phyloP scores from a whole-genome alignment of 139 green algal species.

The Chlorella sp. region DNA sequence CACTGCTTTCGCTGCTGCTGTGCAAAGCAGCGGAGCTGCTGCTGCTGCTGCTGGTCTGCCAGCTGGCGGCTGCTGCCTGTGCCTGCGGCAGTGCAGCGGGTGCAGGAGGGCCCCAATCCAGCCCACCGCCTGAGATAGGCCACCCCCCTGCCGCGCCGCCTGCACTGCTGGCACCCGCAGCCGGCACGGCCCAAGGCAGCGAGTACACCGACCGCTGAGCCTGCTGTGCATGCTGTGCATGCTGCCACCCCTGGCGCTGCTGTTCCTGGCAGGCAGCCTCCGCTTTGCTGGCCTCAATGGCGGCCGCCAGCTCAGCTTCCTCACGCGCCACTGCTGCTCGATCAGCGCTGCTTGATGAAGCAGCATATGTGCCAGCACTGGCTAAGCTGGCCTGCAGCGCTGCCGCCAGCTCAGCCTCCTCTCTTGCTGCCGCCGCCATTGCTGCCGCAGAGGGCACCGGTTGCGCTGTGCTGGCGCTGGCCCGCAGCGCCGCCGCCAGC shows the following conservation, averaged over 20 bases:
- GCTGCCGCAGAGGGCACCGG: not conserved
- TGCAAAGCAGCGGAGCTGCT: too few relatives aligned
- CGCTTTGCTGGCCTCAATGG: slow-evolving; percentile 27
- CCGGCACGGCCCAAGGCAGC: too few relatives aligned
- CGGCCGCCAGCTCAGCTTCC: slow-evolving; percentile 9
- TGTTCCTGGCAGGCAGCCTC: slow-evolving; percentile 2
- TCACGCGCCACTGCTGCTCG: not conserved
- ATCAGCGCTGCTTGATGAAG: too few relatives aligned
- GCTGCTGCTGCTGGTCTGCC: too few relatives aligned
- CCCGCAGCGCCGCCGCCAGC: slow-evolving; percentile 1
- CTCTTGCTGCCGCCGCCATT: not conserved
- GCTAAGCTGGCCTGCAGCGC: not conserved
- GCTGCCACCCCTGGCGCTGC: not conserved
- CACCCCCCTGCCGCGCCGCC: too few relatives aligned
- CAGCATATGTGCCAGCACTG: too few relatives aligned
- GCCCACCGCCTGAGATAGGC: too few relatives aligned
- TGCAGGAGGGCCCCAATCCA: too few relatives aligned
- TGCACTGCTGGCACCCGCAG: too few relatives aligned
- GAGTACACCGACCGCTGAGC: not conserved
- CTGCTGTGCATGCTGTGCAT: not conserved
- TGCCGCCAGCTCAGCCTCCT: not conserved
- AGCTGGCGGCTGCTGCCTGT: too few relatives aligned
- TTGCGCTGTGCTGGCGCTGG: slow-evolving; percentile 22
- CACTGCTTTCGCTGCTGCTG: too few relatives aligned
- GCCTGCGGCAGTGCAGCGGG: too few relatives aligned